Evolutionary conservation across 2,329 filamentous ascomycete genomes (phyloP).

Genomic region (Diaporthe ampelina): DNA sequence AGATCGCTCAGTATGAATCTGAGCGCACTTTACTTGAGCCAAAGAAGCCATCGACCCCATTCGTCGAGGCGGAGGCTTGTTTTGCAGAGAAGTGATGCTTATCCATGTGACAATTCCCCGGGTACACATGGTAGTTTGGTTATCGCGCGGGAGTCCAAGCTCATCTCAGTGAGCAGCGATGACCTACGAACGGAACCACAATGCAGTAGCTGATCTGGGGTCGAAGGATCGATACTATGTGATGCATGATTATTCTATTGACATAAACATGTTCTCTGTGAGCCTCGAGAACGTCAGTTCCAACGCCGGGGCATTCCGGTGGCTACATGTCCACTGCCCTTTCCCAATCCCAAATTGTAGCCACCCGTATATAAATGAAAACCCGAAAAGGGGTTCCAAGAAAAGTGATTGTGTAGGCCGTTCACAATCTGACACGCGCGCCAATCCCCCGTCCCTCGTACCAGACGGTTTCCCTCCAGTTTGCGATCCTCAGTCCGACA

Average conservation of each 20-base stretch:
- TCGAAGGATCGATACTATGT: background rate
- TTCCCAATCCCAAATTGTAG: background rate
- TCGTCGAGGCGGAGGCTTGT: background rate
- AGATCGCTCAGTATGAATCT: background rate
- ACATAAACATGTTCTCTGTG: background rate
- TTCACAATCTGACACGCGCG: slow-evolving; percentile 70
- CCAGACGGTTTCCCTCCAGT: slow-evolving; percentile 81
- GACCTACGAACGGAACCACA: background rate
- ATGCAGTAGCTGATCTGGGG: background rate
- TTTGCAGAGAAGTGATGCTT: background rate
- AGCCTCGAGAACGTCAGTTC: background rate
- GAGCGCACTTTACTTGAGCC: no score
- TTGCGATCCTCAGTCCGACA: slow-evolving; percentile 80
- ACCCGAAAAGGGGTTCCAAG: slow-evolving; percentile 23
- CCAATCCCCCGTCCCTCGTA: slow-evolving; percentile 80
- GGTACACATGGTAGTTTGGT: background rate
- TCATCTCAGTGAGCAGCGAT: background rate
- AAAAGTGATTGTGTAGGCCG: slow-evolving; percentile 17
- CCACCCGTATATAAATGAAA: background rate
- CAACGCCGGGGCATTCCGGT: slow-evolving; percentile 5
- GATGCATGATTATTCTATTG: background rate
- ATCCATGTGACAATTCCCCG: background rate
- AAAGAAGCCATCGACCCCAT: no score
- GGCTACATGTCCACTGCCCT: background rate
- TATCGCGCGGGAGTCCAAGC: background rate